Percentiles rank a stretch among this genome's conserved stretches.
Conservation (phyloP, 2,329 filamentous ascomycete genomes). For the Verticillium klebahnii region DNA sequence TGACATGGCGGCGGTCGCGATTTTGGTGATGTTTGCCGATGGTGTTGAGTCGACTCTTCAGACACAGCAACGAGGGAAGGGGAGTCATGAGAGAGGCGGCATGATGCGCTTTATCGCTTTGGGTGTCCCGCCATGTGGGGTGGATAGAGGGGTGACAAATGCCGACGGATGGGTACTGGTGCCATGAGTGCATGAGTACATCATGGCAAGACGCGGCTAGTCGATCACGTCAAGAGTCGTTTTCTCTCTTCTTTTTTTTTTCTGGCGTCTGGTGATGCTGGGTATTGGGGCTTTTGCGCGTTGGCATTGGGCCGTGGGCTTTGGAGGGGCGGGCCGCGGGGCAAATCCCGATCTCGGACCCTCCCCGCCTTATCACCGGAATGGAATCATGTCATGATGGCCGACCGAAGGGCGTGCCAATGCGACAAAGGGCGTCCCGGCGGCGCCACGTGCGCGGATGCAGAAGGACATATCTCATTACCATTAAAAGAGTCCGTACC, state of each 20-base stretch:
- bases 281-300: not conserved
- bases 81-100: not conserved
- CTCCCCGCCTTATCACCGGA: not conserved
- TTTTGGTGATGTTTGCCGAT: not conserved
- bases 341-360: not conserved
- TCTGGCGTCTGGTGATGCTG: not conserved
- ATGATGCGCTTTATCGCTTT: not conserved
- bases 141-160: not conserved
- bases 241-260: not conserved
- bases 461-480: slow-evolving; percentile 2
- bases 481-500: slow-evolving; percentile 1
- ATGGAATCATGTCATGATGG: not conserved
- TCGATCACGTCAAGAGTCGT: not conserved
- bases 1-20: not conserved
- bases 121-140: slow-evolving; percentile 1
- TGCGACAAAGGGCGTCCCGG: too few relatives aligned
- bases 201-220: slow-evolving; percentile 5
- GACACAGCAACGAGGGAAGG: not conserved
- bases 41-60: not conserved
- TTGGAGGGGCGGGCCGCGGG: not conserved
- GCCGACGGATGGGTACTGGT: slow-evolving; percentile 7
- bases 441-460: not conserved
- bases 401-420: not conserved
- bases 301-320: not conserved
- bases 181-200: slow-evolving; percentile 8